Conservation (phyloP, 306 rosid genomes). For the Quercus alba region DNA sequence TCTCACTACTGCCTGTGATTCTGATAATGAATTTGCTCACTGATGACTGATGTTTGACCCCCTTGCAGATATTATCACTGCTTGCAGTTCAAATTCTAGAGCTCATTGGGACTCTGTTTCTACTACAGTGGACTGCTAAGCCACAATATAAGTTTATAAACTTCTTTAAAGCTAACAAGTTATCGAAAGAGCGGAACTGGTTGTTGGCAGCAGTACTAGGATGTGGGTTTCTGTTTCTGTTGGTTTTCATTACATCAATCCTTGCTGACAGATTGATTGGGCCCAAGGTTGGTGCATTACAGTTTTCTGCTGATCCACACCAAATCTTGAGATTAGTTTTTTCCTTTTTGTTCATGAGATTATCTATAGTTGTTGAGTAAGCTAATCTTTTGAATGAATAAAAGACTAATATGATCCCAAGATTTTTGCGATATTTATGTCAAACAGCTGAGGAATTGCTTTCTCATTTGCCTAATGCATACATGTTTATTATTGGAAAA, state of each 20-base stretch:
- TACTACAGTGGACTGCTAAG: slow-evolving; percentile 62
- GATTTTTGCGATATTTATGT: neutral
- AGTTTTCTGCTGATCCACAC: neutral
- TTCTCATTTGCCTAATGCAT: neutral
- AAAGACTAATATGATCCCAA: neutral
- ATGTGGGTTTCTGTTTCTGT: slow-evolving; percentile 53
- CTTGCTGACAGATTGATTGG: slow-evolving; percentile 44
- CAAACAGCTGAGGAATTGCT: neutral
- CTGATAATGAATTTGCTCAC: neutral
- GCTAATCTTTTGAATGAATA: neutral
- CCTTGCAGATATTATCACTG: slow-evolving; percentile 56
- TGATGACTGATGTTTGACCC: neutral
- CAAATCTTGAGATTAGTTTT: neutral
- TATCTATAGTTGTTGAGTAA: neutral
- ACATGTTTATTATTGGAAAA: neutral
- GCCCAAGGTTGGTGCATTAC: slow-evolving; percentile 50
- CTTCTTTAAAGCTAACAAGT: slow-evolving; percentile 38
- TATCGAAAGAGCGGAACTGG: slow-evolving; percentile 53
- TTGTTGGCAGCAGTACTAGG: slow-evolving; percentile 60
- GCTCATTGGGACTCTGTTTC: slow-evolving; percentile 46
- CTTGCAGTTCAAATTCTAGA: slow-evolving; percentile 62
- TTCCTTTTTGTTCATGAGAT: neutral
- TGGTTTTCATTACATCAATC: slow-evolving; percentile 54
- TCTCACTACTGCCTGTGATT: neutral
- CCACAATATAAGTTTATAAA: slow-evolving; percentile 38